Base-by-base conservation (phyloP, 768 basidiomycete genomes). In the Fomitopsis serialis region DNA sequence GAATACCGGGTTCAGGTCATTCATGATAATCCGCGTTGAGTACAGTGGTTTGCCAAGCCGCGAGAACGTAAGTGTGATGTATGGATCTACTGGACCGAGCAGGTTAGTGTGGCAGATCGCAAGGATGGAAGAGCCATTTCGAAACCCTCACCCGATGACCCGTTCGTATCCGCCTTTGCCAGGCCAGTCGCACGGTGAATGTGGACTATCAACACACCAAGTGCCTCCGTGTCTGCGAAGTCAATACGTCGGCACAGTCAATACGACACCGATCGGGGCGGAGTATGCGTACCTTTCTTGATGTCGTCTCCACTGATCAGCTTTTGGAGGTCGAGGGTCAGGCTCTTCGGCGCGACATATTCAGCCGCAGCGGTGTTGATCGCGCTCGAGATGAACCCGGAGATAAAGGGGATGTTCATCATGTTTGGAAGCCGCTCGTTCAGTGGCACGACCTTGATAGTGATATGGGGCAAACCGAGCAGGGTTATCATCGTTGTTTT, bases 361-460 rank as follows among this genome's bases (percentile, higher is more conserved):
- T 77, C 78, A 3, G 75, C 75, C 2, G 81, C 69, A 1, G 79
- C 84, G 5, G 80, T 75, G 36, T 87, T 80, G 56, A 91, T 84
- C 3, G 80, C 76, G 48, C 73, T 78, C 60, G 87, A 82, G 27
- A 91, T 71, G 74, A 87, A 90, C 0, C 76, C 74, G 1, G 80
- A 84, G 47, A 92, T 68, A 48, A 82, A 78, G 0, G 89, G 89
- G 1, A 91, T 64, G 66, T 91, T 84, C 75, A 91, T 82, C n/a
- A 91, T 72, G 63, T 90, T 89, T 15, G 87, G 75, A n/a, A 88
- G 78, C 7, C 73, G 66, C 57, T 74, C 78, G 43, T 78, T 72
- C 56, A 90, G 72, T 0, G 89, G 86, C 1, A 82, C 80, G 44
- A 81, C 85, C 19, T 80, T 81, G 27, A 87, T 71, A 21, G 78